These are phyloP conservation scores for Sclerotinia spermophila DNA, from an alignment of 2,329 filamentous ascomycete species.

Conservation along the genomic window DNA sequence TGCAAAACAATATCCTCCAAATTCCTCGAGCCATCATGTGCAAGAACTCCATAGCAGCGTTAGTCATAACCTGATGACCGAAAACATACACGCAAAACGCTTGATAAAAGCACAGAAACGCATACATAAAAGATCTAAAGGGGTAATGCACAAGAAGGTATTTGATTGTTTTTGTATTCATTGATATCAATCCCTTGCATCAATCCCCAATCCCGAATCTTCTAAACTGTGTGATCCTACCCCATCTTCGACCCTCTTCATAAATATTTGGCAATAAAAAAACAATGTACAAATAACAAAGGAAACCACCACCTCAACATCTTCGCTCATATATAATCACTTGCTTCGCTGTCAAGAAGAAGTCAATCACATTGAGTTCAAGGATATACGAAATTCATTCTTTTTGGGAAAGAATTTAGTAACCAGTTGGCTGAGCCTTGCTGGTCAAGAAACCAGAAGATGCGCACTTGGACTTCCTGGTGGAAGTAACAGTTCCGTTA, in stretches of 20 bases:
- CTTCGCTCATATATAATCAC: not conserved
- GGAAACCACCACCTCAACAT: slow-evolving; percentile 1
- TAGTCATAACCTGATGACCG: not conserved
- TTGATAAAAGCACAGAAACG: not conserved
- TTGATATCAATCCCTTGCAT: slow-evolving; percentile 16
- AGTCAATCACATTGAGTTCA: not conserved
- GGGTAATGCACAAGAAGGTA: slow-evolving; percentile 9
- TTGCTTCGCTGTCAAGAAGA: slow-evolving; percentile 13
- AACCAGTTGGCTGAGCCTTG: slow-evolving; percentile 19
- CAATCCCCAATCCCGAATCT: slow-evolving; percentile 1
- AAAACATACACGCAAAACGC: not conserved
- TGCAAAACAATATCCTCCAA: not conserved
- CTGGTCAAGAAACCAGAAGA: slow-evolving; percentile 31
- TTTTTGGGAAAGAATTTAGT: slow-evolving; percentile 1
- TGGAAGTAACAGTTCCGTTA: slow-evolving; percentile 28
- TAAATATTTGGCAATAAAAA: not conserved
- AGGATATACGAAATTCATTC: not conserved
- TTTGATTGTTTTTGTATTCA: slow-evolving; percentile 14
- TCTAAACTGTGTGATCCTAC: not conserved
- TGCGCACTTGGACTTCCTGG: slow-evolving; percentile 29
- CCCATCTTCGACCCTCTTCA: not conserved
- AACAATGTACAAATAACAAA: slow-evolving; percentile 8
- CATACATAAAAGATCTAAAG: not conserved
- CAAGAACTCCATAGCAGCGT: not conserved
- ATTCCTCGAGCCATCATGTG: not conserved